A percentile compares a stretch with the other conserved stretches of the same genome.
These are phyloP conservation scores for Dryadomyces quercus-mongolicae DNA, from an alignment of 2,329 filamentous ascomycete genomes.

Conservation along the genomic window DNA sequence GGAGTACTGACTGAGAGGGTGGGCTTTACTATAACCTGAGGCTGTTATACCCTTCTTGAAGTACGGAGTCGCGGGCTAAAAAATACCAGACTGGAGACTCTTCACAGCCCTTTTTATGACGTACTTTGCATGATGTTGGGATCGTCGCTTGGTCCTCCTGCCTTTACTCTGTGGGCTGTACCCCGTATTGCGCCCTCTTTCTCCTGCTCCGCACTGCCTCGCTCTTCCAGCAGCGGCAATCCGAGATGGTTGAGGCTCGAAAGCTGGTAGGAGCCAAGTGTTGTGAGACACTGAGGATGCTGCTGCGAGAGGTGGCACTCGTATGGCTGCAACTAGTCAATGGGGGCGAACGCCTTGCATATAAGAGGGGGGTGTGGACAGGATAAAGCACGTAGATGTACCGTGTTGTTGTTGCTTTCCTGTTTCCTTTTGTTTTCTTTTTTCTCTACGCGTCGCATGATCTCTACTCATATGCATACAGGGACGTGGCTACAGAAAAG, in stretches of 20 bases:
- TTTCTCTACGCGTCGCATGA: not conserved
- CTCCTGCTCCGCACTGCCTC: no score
- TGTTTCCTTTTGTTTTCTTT: not conserved
- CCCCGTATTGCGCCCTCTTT: no score
- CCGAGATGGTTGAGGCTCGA: not conserved
- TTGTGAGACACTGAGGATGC: not conserved
- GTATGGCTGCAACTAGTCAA: not conserved
- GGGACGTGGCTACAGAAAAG: not conserved
- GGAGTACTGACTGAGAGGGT: not conserved
- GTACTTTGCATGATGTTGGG: no score
- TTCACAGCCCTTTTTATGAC: no score
- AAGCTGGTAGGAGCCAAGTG: not conserved
- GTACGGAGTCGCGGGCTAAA: not conserved
- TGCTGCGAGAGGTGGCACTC: not conserved
- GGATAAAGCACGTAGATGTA: not conserved
- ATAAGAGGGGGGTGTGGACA: not conserved
- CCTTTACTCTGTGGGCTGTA: no score
- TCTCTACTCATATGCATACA: not conserved
- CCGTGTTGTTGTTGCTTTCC: not conserved
- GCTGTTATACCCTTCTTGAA: not conserved
- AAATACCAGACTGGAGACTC: not conserved
- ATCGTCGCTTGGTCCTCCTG: not conserved
- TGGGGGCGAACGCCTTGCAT: not conserved
- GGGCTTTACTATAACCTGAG: not conserved
- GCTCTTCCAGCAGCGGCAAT: not conserved